phyloP scores from a whole-genome alignment of 2,329 filamentous ascomycete species.

The Coniochaeta hoffmannii region DNA sequence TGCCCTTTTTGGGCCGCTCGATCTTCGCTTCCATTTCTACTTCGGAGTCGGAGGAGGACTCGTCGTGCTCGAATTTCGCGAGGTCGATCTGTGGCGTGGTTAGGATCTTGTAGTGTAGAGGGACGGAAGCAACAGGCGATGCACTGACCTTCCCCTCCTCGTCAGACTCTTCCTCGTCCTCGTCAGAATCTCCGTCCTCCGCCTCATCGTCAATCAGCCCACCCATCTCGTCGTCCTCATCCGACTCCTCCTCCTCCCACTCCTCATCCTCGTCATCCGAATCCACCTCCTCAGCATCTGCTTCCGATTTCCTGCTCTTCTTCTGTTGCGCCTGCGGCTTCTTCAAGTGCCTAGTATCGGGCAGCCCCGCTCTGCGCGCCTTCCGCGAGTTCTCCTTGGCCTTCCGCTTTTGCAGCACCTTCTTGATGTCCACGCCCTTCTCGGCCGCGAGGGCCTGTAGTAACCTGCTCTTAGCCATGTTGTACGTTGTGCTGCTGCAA shows the following conservation, averaged over 20 bases:
- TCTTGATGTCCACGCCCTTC: constrained; percentile 45
- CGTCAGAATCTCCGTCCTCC: constrained; percentile 21
- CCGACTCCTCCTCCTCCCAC: constrained; percentile 25
- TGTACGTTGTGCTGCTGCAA: background rate
- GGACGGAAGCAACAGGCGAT: background rate
- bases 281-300: constrained; percentile 13
- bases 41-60: constrained; percentile 58
- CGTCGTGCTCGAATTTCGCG: constrained; percentile 52
- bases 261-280: constrained; percentile 26
- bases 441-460: constrained; percentile 47
- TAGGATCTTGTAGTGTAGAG: constrained; percentile 4
- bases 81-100: constrained; percentile 36
- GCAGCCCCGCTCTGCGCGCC: constrained; percentile 23
- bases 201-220: constrained; percentile 28
- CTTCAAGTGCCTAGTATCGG: constrained; percentile 15
- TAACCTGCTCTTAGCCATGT: constrained; percentile 33
- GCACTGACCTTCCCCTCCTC: constrained; percentile 9
- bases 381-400: constrained; percentile 30
- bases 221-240: constrained; percentile 17
- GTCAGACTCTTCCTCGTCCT: constrained; percentile 20
- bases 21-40: constrained; percentile 72
- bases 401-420: constrained; percentile 41
- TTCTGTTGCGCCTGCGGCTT: constrained; percentile 16
- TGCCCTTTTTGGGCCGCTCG: constrained; percentile 30
- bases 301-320: constrained; percentile 19